Conservation (phyloP, 2,329 filamentous ascomycete genomes). For the Paraphoma chrysanthemicola region DNA sequence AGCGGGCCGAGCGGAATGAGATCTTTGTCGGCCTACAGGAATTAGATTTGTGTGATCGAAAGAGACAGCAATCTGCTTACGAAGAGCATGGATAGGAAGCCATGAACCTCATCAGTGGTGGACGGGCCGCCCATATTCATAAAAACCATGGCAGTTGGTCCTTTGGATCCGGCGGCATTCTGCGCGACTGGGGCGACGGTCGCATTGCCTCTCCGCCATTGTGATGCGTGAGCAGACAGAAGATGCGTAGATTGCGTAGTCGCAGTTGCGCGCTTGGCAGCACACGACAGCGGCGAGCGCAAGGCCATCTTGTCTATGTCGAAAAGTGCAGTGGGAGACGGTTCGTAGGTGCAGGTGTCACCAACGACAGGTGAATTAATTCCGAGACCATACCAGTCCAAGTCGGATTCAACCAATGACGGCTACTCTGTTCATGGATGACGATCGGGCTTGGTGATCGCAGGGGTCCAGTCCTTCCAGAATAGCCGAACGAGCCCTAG, state of each 20-base stretch:
- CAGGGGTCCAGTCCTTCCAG: neutral
- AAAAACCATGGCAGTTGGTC: conserved; percentile 97
- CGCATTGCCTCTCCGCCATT: conserved; percentile 47
- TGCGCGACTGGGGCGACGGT: conserved; percentile 70
- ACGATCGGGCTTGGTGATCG: conserved; percentile 36
- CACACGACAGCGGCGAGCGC: conserved; percentile 41
- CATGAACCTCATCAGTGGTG: conserved; percentile 84
- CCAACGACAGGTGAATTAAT: conserved; percentile 30
- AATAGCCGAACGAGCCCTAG: conserved; percentile 5
- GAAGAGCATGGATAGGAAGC: conserved; percentile 90
- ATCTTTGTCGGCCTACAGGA: conserved; percentile 80
- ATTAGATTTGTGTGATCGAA: conserved; percentile 20
- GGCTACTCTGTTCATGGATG: conserved; percentile 21
- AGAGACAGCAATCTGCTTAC: conserved; percentile 59
- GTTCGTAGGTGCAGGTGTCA: conserved; percentile 18
- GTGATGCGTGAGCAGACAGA: conserved; percentile 39
- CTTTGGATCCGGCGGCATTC: conserved; percentile 71
- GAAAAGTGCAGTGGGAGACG: conserved; percentile 12
- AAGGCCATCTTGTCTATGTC: conserved; percentile 47
- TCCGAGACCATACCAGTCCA: conserved; percentile 8
- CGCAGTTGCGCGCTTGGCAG: conserved; percentile 41
- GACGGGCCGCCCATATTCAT: conserved; percentile 98
- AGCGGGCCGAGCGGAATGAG: conserved; percentile 93
- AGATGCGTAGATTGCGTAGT: conserved; percentile 35
- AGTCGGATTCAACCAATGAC: conserved; percentile 34